These are phyloP conservation scores for Eudorina sp. DNA, from an alignment of 139 green algal genomes.

Conservation along the genomic window DNA sequence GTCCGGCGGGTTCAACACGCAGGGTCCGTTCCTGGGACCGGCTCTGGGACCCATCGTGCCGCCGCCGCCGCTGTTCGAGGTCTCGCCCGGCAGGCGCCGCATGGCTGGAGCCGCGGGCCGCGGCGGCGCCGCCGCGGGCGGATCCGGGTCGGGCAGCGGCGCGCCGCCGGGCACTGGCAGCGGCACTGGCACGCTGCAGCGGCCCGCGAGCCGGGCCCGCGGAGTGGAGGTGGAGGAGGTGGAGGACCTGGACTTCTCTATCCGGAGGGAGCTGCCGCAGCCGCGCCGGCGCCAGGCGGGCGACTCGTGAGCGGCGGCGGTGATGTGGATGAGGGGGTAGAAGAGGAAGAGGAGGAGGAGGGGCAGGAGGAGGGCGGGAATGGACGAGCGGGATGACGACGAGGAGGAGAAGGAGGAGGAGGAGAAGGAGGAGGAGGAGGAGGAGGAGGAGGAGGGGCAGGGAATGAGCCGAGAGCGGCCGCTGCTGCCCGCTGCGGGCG, in stretches of 20 bases:
- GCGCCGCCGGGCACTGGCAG: background rate
- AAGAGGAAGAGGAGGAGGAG: background rate
- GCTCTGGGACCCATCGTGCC: conserved; percentile 8
- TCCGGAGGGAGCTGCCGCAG: background rate
- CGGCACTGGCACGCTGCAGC: too few species aligned
- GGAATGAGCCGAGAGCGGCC: too few species aligned
- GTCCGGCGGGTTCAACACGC: background rate
- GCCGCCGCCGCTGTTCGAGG: conserved; percentile 19
- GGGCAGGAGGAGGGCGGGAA: background rate
- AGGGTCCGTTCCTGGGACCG: background rate
- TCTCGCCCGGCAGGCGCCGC: background rate
- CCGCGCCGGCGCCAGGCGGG: background rate
- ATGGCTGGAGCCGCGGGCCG: too few species aligned
- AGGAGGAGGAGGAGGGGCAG: background rate
- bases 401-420: background rate
- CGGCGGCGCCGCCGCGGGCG: background rate
- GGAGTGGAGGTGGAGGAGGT: background rate
- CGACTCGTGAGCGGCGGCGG: background rate
- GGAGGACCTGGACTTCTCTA: background rate
- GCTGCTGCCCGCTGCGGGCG: too few species aligned
- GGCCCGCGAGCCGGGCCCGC: background rate
- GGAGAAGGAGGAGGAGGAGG: background rate
- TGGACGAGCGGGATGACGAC: background rate
- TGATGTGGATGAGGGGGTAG: background rate
- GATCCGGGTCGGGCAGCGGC: background rate